These are phyloP conservation scores for Gautieria morchelliformis DNA, from an alignment of 768 basidiomycete species.

Conservation along the genomic window DNA sequence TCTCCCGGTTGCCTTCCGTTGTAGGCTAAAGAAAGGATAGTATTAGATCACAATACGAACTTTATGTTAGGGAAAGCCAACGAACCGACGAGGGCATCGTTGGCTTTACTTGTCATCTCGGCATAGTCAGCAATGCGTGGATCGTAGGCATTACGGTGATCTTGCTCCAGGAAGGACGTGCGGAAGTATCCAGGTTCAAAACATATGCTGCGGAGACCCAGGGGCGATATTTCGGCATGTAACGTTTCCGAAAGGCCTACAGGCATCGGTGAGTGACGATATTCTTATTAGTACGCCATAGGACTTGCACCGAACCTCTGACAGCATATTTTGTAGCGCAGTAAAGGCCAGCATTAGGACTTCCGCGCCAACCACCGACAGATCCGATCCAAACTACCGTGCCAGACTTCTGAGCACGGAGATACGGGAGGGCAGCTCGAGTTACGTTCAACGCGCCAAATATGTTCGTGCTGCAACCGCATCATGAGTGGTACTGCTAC, in stretches of 20 bases:
- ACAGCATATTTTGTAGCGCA: conserved; percentile 31
- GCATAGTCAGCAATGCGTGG: conserved; percentile 11
- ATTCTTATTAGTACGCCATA: no score
- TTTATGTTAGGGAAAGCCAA: not conserved
- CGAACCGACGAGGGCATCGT: conserved; percentile 5
- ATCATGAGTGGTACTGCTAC: not conserved
- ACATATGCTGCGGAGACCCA: conserved; percentile 11
- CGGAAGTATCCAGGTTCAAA: conserved; percentile 18
- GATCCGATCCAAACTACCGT: conserved; percentile 38
- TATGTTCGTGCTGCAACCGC: conserved; percentile 26
- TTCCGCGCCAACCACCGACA: conserved; percentile 14
- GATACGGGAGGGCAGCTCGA: conserved; percentile 38
- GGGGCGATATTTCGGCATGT: conserved; percentile 15
- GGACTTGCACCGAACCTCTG: conserved; percentile 10
- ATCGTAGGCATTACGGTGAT: conserved; percentile 3
- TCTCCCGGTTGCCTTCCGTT: conserved; percentile 18
- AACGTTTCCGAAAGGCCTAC: conserved; percentile 22
- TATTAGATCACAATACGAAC: not conserved
- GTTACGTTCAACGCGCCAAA: conserved; percentile 33
- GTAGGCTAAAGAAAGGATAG: conserved; percentile 18
- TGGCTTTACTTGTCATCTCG: not conserved
- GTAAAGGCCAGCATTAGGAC: conserved; percentile 24
- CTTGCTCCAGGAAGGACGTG: conserved; percentile 11
- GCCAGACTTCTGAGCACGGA: conserved; percentile 33
- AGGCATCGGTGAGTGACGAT: not conserved